Evolutionary conservation across 192 early-diverging fungal genomes (phyloP).

Genomic region (Coemansia sp.): DNA sequence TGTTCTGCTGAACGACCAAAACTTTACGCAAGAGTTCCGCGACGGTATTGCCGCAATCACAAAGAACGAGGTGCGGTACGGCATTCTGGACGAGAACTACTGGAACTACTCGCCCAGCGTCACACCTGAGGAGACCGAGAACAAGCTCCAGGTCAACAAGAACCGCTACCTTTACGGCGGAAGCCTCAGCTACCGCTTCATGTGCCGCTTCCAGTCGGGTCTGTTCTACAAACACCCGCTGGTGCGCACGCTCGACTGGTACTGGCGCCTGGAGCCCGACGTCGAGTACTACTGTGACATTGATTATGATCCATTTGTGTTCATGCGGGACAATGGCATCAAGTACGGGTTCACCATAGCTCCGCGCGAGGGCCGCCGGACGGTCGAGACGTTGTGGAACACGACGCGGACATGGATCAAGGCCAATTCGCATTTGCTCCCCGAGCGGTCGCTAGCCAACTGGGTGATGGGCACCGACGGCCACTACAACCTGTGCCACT

Average conservation of each 20-base stretch:
- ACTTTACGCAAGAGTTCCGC: slow-evolving; percentile 71
- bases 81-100: slow-evolving; percentile 29
- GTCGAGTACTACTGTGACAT: slow-evolving; percentile 74
- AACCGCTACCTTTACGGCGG: slow-evolving; percentile 65
- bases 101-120: slow-evolving; percentile 53
- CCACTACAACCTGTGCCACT: slow-evolving; percentile 70
- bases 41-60: slow-evolving; percentile 46
- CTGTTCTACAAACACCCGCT: slow-evolving; percentile 66
- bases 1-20: slow-evolving; percentile 75
- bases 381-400: slow-evolving; percentile 67
- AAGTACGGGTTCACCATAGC: slow-evolving; percentile 73
- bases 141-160: slow-evolving; percentile 48
- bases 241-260: slow-evolving; percentile 62
- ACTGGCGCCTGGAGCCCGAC: slow-evolving; percentile 75
- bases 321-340: slow-evolving; percentile 66
- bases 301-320: slow-evolving; percentile 69
- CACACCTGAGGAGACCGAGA: slow-evolving; percentile 34
- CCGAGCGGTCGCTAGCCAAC: slow-evolving; percentile 33
- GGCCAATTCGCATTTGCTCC: slow-evolving; percentile 39
- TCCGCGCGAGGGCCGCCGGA: slow-evolving; percentile 59
- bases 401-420: slow-evolving; percentile 55
- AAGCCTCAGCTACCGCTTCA: slow-evolving; percentile 69
- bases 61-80: slow-evolving; percentile 50
- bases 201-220: slow-evolving; percentile 71
- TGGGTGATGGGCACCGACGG: slow-evolving; percentile 60